phyloP scores from a whole-genome alignment of 2,329 filamentous ascomycete genomes.

The Venturia oleaginea region DNA sequence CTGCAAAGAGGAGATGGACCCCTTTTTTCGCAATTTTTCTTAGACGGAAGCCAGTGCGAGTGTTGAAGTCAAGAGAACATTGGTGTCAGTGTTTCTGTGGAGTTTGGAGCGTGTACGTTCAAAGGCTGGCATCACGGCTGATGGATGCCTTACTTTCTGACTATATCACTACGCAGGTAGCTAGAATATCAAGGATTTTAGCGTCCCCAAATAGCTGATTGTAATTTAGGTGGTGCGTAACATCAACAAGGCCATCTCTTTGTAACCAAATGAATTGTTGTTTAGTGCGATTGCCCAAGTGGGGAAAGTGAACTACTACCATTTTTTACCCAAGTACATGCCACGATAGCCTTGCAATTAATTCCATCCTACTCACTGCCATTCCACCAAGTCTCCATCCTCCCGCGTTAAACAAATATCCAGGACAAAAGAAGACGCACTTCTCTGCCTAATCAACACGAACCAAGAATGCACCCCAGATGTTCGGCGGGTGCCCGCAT shows the following conservation, averaged over 20 bases:
- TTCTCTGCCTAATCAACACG: no score
- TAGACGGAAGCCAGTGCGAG: conserved; percentile 17
- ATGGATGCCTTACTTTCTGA: not conserved
- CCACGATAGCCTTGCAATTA: no score
- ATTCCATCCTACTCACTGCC: no score
- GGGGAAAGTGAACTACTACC: no score
- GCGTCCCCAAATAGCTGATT: not conserved
- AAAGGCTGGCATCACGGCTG: not conserved
- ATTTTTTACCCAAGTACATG: no score
- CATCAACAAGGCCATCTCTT: not conserved
- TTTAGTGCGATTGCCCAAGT: no score
- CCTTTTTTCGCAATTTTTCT: conserved; percentile 37
- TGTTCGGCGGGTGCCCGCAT: no score
- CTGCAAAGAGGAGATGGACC: conserved; percentile 63
- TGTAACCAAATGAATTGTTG: no score
- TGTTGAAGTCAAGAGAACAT: not conserved
- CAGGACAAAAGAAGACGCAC: no score
- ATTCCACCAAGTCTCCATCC: no score
- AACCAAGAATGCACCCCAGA: no score
- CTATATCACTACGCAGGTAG: not conserved
- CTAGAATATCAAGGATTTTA: not conserved
- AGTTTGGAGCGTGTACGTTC: conserved; percentile 3
- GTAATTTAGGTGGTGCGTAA: not conserved
- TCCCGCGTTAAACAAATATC: no score
- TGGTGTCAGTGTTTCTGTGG: not conserved